These are phyloP conservation scores for Cucurbita pepo DNA, from an alignment of 306 rosid genomes.

Conservation along the genomic window DNA sequence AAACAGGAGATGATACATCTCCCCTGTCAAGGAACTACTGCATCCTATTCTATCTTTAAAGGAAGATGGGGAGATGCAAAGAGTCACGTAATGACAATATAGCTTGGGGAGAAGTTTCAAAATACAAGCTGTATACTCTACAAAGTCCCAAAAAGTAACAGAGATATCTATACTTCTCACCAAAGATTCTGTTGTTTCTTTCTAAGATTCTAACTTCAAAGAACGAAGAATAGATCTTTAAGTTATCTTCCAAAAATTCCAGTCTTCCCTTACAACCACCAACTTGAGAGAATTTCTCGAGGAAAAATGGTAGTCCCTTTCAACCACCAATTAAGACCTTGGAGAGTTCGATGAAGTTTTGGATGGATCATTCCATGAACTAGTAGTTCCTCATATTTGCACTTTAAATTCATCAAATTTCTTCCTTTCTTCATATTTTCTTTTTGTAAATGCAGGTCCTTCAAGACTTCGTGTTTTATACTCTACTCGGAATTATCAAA, in stretches of 20 bases:
- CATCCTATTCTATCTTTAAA: background rate
- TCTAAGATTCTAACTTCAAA: background rate
- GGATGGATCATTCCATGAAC: too few species aligned
- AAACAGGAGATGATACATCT: background rate
- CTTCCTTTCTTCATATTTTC: background rate
- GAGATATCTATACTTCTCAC: background rate
- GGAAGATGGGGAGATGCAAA: background rate
- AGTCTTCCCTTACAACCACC: background rate
- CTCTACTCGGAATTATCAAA: conserved; percentile 51
- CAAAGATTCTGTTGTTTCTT: background rate
- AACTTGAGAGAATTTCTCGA: too few species aligned
- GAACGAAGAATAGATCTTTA: background rate
- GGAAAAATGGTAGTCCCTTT: too few species aligned
- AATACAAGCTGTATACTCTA: background rate
- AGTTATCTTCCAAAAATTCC: background rate
- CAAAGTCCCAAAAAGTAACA: background rate
- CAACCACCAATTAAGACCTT: too few species aligned
- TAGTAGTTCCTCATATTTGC: background rate
- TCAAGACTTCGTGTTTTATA: conserved; percentile 62
- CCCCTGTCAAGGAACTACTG: background rate
- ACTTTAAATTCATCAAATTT: background rate
- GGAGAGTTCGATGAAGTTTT: too few species aligned
- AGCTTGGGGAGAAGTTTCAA: background rate
- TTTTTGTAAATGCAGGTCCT: conserved; percentile 44
- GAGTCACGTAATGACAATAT: background rate